Percentiles rank a stretch among this genome's conserved stretches.
These are phyloP conservation scores for Cymodocea nodosa DNA, from an alignment of 116 monocot genomes.

Conservation along the genomic window DNA sequence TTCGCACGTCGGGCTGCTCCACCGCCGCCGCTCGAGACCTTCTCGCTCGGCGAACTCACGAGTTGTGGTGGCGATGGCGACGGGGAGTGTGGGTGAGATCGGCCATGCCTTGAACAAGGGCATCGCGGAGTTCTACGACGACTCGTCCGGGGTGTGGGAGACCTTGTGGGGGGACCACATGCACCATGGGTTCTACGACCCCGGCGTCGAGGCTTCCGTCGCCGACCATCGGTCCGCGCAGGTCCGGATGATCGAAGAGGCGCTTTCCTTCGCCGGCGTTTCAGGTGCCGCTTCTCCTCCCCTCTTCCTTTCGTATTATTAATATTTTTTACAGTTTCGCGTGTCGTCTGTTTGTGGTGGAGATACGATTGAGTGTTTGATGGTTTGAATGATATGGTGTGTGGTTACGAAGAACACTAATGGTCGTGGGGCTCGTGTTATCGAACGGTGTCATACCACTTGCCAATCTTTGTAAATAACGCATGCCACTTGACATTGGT, in stretches of 20 bases:
- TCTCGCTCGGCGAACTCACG: too few relatives aligned
- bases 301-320: neutral
- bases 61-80: neutral
- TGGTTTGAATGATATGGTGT: too few relatives aligned
- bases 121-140: slow-evolving; percentile 89
- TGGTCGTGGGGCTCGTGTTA: too few relatives aligned
- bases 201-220: slow-evolving; percentile 15
- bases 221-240: slow-evolving; percentile 65
- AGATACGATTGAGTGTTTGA: too few relatives aligned
- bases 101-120: slow-evolving; percentile 38
- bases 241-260: slow-evolving; percentile 77
- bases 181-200: slow-evolving; percentile 96
- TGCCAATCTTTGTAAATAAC: too few relatives aligned
- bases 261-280: slow-evolving; percentile 65
- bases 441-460: too few relatives aligned
- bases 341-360: too few relatives aligned
- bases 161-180: slow-evolving; percentile 86
- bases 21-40: too few relatives aligned
- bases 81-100: slow-evolving; percentile 1
- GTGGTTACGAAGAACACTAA: too few relatives aligned
- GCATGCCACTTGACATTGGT: too few relatives aligned
- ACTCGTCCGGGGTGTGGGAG: slow-evolving; percentile 89
- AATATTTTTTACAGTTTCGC: too few relatives aligned
- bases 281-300: slow-evolving; percentile 14
- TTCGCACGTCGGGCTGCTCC: neutral